Evolutionary conservation across 177 flowering plant genomes (phyloP), one percentile per base, ranked within the genome.

Genomic region (Telopea speciosissima): DNA sequence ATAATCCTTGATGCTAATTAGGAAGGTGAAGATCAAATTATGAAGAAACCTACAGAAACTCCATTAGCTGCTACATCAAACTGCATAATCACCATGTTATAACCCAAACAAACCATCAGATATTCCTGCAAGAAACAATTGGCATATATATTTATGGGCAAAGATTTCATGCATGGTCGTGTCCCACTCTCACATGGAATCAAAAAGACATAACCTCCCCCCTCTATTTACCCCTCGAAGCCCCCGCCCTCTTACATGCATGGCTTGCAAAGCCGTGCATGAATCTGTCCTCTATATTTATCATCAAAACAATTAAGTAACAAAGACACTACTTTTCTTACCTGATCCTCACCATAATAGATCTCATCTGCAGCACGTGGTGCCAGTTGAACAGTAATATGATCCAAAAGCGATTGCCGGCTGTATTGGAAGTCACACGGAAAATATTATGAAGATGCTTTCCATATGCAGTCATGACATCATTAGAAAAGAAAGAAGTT

Each of bases 361-460:
- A 94, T 76, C 79, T 90, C 99, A 83, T 94, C 99, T 67, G 99
- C 99, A 33, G 99, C 99, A 25, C 99, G 92, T 24, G 99, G 93
- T 66, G 97, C 97, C 70, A 94, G 68, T 69, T 89, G 97, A 76
- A 94, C 94, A 62, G 97, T 94, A 62, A 94, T 92, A 76, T 90
- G 87, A 82, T 94, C 97, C 75, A 92, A 79, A 68, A 92, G 81
- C 26, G 93, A 87, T 69, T 92, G 97, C 44, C 93, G 95, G 76
- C 97, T 94, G 87, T 82, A 85, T 42, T 49, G 65, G 65, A 63
- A 36, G 33, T 33, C 61, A 42, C 8, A 36, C 5, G 59, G 71
- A 61, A 63, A 67, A 28, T 52, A 60, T 21, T 44, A 11, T 12
- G 40, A 42, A 24, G 49, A 65, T 56, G 63, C 68, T 59, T 74